Evolutionary conservation across 306 rosid species (phyloP).

Genomic region (Cucumis hystrix): DNA sequence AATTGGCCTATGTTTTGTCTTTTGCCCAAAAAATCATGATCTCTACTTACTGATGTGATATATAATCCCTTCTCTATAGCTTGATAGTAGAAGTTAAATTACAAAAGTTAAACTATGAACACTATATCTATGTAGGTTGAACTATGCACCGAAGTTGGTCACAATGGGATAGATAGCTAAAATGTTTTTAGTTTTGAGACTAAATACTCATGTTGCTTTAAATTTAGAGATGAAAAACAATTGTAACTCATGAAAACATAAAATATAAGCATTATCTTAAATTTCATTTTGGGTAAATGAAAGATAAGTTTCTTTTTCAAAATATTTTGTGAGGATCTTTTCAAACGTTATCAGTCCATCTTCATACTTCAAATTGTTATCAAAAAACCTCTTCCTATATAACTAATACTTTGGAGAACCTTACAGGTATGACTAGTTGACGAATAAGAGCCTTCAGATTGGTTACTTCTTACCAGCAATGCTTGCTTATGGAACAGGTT

Average conservation of each 20-base stretch:
- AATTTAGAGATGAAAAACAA: no score
- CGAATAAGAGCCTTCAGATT: slow-evolving; percentile 48
- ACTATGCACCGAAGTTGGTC: no score
- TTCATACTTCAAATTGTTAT: background rate
- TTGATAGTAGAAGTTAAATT: background rate
- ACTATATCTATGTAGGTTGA: background rate
- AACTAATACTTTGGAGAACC: background rate
- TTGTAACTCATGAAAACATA: background rate
- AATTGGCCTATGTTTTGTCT: background rate
- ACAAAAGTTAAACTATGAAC: background rate
- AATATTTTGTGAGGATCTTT: background rate
- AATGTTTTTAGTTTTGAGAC: no score
- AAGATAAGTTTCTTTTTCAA: background rate
- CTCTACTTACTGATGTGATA: background rate
- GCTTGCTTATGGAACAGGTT: slow-evolving; percentile 91
- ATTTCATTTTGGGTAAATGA: no score
- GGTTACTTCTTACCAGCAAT: slow-evolving; percentile 96
- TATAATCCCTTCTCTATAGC: background rate
- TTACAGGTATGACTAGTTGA: slow-evolving; percentile 85
- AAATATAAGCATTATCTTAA: background rate
- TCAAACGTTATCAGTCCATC: background rate
- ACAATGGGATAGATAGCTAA: background rate
- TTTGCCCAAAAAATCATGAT: background rate
- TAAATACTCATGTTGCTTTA: no score
- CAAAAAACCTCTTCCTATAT: background rate